A percentile compares a stretch with the other conserved stretches of the same genome.
phyloP scores from a whole-genome alignment of 345 rosid species.

The Clarkia xantiana region DNA sequence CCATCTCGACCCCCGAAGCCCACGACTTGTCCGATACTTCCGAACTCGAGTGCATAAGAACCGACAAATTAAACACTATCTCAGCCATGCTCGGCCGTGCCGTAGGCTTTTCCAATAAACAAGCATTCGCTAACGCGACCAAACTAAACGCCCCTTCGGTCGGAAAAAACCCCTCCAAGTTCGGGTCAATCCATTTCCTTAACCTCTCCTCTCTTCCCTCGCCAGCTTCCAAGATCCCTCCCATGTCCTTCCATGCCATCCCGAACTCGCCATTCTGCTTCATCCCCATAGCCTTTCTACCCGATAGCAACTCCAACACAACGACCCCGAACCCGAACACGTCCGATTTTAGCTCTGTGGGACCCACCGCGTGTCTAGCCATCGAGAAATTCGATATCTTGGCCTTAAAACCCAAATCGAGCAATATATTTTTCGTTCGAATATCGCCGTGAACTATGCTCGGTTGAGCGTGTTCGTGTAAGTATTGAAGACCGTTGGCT shows the following conservation, averaged over 20 bases:
- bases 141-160: conserved; percentile 33
- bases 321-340: conserved; percentile 49
- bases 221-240: conserved; percentile 18
- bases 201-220: conserved; percentile 27
- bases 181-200: conserved; percentile 40
- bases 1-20: conserved; percentile 27
- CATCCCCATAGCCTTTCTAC: conserved; percentile 35
- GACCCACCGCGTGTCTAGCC: conserved; percentile 23
- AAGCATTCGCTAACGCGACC: conserved; percentile 33
- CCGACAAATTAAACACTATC: conserved; percentile 40
- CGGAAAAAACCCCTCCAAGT: conserved; percentile 32
- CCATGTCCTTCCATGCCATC: conserved; percentile 29
- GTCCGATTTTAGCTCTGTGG: conserved; percentile 30
- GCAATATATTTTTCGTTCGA: conserved; percentile 35
- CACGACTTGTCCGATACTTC: conserved; percentile 24
- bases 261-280: conserved; percentile 30
- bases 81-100: conserved; percentile 56
- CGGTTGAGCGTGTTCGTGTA: conserved; percentile 53
- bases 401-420: conserved; percentile 40
- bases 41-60: conserved; percentile 25
- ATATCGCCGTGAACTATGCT: conserved; percentile 41
- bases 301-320: conserved; percentile 41
- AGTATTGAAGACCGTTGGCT: conserved; percentile 45
- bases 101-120: conserved; percentile 29
- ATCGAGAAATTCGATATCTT: conserved; percentile 42